These are phyloP conservation scores for Zygnema circumcarinatum DNA, from an alignment of 139 green algal genomes.

Conservation along the genomic window DNA sequence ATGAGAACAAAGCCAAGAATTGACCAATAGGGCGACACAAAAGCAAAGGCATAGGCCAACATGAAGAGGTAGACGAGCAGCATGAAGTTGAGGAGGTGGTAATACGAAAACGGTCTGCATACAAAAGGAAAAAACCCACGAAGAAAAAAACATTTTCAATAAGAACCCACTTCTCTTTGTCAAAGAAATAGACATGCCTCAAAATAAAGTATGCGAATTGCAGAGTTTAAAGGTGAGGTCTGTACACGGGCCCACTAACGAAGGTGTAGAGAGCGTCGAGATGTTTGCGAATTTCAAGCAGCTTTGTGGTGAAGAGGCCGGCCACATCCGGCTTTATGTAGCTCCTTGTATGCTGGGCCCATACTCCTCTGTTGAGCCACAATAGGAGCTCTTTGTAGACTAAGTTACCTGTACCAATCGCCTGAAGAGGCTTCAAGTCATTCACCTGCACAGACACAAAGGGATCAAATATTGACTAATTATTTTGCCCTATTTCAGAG, in stretches of 20 bases:
- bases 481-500: too few species aligned
- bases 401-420: not conserved
- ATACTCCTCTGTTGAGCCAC: not conserved
- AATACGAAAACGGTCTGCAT: constrained; percentile 29
- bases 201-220: not conserved
- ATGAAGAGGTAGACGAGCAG: constrained; percentile 27
- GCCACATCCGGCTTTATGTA: not conserved
- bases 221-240: not conserved
- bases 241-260: not conserved
- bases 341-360: not conserved
- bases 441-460: too few species aligned
- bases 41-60: constrained; percentile 10
- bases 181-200: not conserved
- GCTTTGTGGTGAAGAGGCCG: not conserved
- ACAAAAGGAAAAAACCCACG: not conserved
- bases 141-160: not conserved
- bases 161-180: too few species aligned
- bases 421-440: not conserved
- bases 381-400: not conserved
- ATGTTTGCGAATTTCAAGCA: not conserved
- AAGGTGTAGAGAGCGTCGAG: not conserved
- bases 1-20: not conserved
- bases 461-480: too few species aligned
- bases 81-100: constrained; percentile 21
- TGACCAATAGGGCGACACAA: constrained; percentile 24